phyloP scores from a whole-genome alignment of 805 yeast genomes.

The Zygosaccharomyces pseudorouxii region DNA sequence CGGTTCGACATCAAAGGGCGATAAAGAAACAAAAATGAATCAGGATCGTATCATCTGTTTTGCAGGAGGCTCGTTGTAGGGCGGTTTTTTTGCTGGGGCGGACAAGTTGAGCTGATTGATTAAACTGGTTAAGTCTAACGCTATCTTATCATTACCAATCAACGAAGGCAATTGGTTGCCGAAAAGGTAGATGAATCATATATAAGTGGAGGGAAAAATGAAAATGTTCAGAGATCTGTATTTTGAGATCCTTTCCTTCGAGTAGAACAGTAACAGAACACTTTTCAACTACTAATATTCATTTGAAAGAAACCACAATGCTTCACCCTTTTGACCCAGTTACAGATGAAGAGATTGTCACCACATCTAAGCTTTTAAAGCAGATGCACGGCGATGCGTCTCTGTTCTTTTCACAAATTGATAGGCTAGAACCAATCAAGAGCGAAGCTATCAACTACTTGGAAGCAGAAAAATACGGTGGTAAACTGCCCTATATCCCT shows the following conservation, averaged over 20 bases:
- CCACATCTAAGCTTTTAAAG: slow-evolving; percentile 57
- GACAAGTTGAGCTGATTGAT: not conserved
- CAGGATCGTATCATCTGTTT: not conserved
- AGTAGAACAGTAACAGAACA: not conserved
- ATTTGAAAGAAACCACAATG: slow-evolving; percentile 9
- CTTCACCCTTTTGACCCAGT: slow-evolving; percentile 58
- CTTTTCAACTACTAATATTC: not conserved
- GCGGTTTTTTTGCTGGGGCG: no score
- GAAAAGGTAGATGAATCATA: not conserved
- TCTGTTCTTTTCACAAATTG: slow-evolving; percentile 63
- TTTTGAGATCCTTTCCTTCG: not conserved
- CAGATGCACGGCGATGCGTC: slow-evolving; percentile 49
- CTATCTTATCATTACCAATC: not conserved
- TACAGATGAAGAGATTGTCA: slow-evolving; percentile 53
- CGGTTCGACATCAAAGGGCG: not conserved
- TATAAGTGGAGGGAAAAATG: not conserved
- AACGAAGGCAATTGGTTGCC: not conserved
- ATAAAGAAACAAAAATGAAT: not conserved
- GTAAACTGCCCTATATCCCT: slow-evolving; percentile 52
- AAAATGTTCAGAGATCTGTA: not conserved
- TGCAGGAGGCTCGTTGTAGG: not conserved
- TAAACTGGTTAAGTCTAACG: not conserved
- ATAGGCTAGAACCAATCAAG: slow-evolving; percentile 76
- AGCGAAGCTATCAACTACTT: slow-evolving; percentile 60
- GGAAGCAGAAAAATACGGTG: slow-evolving; percentile 59